These are phyloP conservation scores for Phytopythium mirpurense DNA, from an alignment of 352 stramenopile genomes.

Conservation along the genomic window DNA sequence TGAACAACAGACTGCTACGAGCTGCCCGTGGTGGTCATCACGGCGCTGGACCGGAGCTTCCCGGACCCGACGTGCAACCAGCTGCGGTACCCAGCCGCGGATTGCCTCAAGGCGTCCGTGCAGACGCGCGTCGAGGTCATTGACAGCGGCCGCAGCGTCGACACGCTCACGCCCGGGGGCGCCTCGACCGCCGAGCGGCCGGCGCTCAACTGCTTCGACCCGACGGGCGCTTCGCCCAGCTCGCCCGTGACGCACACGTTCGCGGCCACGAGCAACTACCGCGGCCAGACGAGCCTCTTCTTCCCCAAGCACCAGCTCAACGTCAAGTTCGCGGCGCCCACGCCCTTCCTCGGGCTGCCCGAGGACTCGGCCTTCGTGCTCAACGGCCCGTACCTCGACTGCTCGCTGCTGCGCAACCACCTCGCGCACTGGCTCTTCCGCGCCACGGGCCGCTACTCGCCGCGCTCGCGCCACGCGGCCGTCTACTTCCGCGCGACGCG, in stretches of 20 bases:
- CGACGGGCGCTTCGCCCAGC: background rate
- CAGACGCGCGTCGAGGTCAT: slow-evolving; percentile 52
- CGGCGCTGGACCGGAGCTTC: slow-evolving; percentile 44
- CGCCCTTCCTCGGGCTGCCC: slow-evolving; percentile 49
- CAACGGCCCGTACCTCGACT: slow-evolving; percentile 73
- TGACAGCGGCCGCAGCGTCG: slow-evolving; percentile 38
- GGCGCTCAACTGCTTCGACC: slow-evolving; percentile 51
- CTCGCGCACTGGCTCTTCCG: slow-evolving; percentile 76
- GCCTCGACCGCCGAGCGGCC: background rate
- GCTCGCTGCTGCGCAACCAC: slow-evolving; percentile 70
- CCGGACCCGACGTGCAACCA: slow-evolving; percentile 72
- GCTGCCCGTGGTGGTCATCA: slow-evolving; percentile 61
- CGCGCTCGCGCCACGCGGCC: slow-evolving; percentile 53
- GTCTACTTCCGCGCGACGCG: slow-evolving; percentile 54
- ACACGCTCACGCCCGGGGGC: background rate
- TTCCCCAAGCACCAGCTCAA: slow-evolving; percentile 78
- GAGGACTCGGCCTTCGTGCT: slow-evolving; percentile 66
- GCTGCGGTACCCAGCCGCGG: slow-evolving; percentile 48
- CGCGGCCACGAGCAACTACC: slow-evolving; percentile 58
- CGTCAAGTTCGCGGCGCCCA: slow-evolving; percentile 47
- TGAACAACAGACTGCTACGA: slow-evolving; percentile 65
- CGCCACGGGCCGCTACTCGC: slow-evolving; percentile 58
- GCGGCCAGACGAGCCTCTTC: slow-evolving; percentile 69
- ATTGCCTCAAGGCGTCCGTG: slow-evolving; percentile 63
- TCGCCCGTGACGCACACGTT: slow-evolving; percentile 33